These are phyloP conservation scores for Cenchrus americanus DNA, from an alignment of 176 grass and related monocot genomes.

Conservation along the genomic window DNA sequence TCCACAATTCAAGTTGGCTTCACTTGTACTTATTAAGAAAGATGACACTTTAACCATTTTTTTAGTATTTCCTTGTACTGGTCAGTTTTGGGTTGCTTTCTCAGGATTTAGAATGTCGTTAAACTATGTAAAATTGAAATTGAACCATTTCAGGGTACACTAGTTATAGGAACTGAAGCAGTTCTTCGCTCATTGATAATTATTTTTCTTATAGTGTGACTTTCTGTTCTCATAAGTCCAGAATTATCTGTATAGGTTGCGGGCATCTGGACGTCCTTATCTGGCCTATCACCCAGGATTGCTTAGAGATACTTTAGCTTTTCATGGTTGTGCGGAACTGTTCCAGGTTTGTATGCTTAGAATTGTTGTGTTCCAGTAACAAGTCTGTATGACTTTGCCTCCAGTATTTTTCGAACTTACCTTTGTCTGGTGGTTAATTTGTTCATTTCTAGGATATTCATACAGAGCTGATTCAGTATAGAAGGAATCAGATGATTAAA, in stretches of 20 bases:
- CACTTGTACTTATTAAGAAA: constrained; percentile 32
- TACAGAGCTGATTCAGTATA: constrained; percentile 92
- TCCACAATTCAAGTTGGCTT: constrained; percentile 15
- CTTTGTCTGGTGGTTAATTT: constrained; percentile 50
- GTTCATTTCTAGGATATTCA: constrained; percentile 80
- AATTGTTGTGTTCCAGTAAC: constrained; percentile 27
- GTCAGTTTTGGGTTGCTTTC: neutral
- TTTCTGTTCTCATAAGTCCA: constrained; percentile 22
- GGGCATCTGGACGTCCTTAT: constrained; percentile 74
- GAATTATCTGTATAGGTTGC: constrained; percentile 64
- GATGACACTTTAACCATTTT: constrained; percentile 7
- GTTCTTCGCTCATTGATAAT: neutral
- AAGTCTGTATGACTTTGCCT: neutral
- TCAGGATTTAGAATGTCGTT: neutral
- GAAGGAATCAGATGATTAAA: constrained; percentile 94
- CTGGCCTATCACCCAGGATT: constrained; percentile 87
- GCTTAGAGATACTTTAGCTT: constrained; percentile 89
- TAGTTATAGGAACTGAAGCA: constrained; percentile 24
- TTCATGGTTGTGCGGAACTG: constrained; percentile 98
- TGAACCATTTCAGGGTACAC: neutral
- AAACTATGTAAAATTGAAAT: constrained; percentile 22
- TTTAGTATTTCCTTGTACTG: constrained; percentile 7
- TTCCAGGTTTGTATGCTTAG: constrained; percentile 74
- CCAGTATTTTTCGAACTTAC: neutral
- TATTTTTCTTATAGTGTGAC: neutral